A percentile compares a stretch with the other conserved stretches of the same genome.
These are phyloP conservation scores for Pseudogymnoascus verrucosus DNA, from an alignment of 2,329 filamentous ascomycete genomes.

Conservation along the genomic window DNA sequence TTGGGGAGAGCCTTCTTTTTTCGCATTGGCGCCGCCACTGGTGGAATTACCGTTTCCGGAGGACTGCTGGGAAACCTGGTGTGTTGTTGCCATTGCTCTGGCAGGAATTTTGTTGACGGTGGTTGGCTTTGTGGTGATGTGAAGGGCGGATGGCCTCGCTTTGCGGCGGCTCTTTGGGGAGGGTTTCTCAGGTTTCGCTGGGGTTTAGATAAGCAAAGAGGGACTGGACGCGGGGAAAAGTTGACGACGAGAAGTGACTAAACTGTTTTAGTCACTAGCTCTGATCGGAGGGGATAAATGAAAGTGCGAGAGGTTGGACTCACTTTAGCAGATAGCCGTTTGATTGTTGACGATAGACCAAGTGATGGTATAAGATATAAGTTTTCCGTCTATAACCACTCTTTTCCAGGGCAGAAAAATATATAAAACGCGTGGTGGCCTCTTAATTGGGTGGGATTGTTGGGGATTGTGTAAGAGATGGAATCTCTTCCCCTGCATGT, in stretches of 20 bases:
- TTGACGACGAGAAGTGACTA: background rate
- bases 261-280: background rate
- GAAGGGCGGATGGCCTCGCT: background rate
- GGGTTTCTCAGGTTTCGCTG: background rate
- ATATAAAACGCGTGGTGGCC: background rate
- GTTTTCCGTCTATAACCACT: background rate
- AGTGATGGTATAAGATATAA: background rate
- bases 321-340: background rate
- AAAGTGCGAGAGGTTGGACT: background rate
- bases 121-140: background rate
- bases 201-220: background rate
- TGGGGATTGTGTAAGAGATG: background rate
- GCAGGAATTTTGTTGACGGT: background rate
- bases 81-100: background rate
- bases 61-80: background rate
- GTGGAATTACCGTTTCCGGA: background rate
- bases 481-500: background rate
- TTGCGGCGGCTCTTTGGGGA: slow-evolving; percentile 1
- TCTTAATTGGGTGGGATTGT: background rate
- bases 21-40: background rate
- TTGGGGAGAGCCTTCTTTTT: background rate
- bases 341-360: background rate
- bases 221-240: background rate
- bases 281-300: background rate
- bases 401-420: background rate